Evolutionary conservation across 2,329 filamentous ascomycete species (phyloP), one percentile per base, ranked within the genome.

Genomic region (Trichoderma aggressivum): DNA sequence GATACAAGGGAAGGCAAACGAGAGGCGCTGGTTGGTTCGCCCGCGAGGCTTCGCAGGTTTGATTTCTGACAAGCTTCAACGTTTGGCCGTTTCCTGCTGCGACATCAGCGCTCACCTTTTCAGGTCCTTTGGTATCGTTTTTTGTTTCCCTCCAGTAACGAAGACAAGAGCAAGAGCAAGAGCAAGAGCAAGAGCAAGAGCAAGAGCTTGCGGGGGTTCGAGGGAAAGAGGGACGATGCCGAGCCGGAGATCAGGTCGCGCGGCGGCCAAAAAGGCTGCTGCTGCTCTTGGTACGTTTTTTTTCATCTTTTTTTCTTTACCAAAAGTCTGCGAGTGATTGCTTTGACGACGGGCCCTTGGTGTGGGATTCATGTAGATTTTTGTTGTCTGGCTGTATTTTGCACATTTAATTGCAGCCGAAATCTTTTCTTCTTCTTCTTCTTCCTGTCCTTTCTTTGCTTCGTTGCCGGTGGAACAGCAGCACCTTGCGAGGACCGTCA

Each of bases 261-360:
- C 85, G 74, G 85, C 85, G 73, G 85, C 85, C 59, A 86, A 85
- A 79, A 84, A 84, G 77, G 85, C 85, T 72, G 84, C 85, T 73
- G 85, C 85, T 74, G 85, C 85, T 74, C 80, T 87, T 75, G 85
- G 85, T 87, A 81, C 78, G 84, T 81, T 63, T 28, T 43, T 70
- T 63, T 39, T 28, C 34, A 70, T 63, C 36, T 60, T 55, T 43
- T 43, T 34, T n/a, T 47, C 34, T 71, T 72, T 24, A 24, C 30
- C 18, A 64, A 7, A 32, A 32, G 26, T 10, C 61, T 53, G 26
- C 61, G 61, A 63, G 61, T 24, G 18, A 65, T 53, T 65, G 62
- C 59, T 55, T 65, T 55, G 47, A 18, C 47, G 10, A 65, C 62
- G n/a, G 62, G 5, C 2, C 5, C 11, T 21, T 59, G 28, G 39